phyloP scores from a whole-genome alignment of 345 rosid genomes.

The Eucalyptus cloeziana region DNA sequence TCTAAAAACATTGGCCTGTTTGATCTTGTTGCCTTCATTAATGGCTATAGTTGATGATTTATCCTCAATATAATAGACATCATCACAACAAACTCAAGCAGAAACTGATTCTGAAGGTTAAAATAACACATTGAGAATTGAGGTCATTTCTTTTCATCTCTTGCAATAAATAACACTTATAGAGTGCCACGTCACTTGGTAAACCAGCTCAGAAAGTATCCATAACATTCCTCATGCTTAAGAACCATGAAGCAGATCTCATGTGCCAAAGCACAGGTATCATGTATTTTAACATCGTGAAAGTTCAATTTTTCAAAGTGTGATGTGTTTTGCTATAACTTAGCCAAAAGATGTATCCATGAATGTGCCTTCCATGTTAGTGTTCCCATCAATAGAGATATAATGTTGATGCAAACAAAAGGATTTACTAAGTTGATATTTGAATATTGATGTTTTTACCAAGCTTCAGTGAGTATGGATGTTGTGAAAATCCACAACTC shows the following conservation, averaged over 20 bases:
- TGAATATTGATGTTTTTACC: not conserved
- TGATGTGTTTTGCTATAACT: not conserved
- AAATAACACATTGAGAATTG: not conserved
- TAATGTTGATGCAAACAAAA: not conserved
- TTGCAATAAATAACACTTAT: not conserved
- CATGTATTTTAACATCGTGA: not conserved
- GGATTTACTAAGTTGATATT: not conserved
- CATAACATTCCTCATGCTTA: too few relatives aligned
- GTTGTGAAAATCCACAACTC: not conserved
- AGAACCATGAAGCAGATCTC: too few relatives aligned
- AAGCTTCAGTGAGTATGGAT: not conserved
- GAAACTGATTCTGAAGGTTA: not conserved
- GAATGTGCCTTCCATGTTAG: not conserved
- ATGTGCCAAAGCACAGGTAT: too few relatives aligned
- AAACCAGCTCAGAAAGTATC: too few relatives aligned
- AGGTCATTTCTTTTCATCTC: not conserved
- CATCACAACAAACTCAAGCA: not conserved
- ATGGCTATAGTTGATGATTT: not conserved
- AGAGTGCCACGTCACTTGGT: not conserved
- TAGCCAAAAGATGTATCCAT: not conserved
- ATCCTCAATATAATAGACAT: not conserved
- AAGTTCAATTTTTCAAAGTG: not conserved
- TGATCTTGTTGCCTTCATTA: not conserved
- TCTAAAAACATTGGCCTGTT: not conserved
- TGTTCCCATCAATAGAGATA: not conserved